A percentile compares a stretch with the other conserved stretches of the same genome.
Evolutionary conservation across 2,329 filamentous ascomycete species (phyloP).

Genomic region (Talaromyces amestolkiae): DNA sequence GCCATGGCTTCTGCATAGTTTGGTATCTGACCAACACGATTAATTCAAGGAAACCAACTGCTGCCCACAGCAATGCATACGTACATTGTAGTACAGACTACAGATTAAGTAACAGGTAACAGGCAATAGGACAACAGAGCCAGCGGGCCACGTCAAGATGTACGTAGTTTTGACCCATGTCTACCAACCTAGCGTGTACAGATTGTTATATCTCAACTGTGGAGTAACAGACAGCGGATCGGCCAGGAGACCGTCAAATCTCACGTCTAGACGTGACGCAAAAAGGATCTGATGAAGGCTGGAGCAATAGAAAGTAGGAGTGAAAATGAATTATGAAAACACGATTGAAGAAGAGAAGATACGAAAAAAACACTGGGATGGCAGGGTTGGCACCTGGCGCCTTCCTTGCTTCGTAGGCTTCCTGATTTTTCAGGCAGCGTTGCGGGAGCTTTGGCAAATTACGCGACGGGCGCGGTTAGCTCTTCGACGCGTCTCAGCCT

Average conservation of each 20-base stretch:
- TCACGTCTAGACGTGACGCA: not conserved
- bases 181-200: not conserved
- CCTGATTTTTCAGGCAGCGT: not conserved
- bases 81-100: not conserved
- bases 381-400: not conserved
- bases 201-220: not conserved
- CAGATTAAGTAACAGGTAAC: too few species aligned
- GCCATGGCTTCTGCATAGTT: not conserved
- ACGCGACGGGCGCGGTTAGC: constrained; percentile 5
- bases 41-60: not conserved
- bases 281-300: not conserved
- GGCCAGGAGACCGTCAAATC: not conserved
- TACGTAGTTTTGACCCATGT: not conserved
- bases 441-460: not conserved
- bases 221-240: not conserved
- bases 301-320: not conserved
- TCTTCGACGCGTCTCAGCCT: constrained; percentile 8
- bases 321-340: not conserved
- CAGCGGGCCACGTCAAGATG: not conserved
- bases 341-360: not conserved
- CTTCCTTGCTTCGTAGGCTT: not conserved
- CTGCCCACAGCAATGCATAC: not conserved
- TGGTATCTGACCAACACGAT: not conserved
- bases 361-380: not conserved
- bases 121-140: too few species aligned